phyloP scores from a whole-genome alignment of 257 asterid species.

The Fraxinus quadrangulata region DNA sequence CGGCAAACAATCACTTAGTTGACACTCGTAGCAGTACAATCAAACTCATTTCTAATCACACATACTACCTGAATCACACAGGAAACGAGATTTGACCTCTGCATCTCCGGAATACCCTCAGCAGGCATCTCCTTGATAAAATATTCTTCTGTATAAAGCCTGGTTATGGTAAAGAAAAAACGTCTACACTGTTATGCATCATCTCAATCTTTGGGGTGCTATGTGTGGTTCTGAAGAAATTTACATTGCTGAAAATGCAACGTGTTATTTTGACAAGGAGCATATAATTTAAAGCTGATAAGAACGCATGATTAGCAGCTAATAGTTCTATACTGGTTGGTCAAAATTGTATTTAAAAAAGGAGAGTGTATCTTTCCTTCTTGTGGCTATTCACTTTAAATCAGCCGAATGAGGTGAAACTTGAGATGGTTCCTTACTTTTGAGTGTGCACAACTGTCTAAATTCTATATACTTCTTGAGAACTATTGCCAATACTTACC shows the following conservation, averaged over 20 bases:
- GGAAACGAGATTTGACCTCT: slow-evolving; percentile 90
- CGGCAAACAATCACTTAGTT: background rate
- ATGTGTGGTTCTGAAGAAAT: background rate
- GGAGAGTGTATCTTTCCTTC: no score
- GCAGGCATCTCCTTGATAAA: slow-evolving; percentile 76
- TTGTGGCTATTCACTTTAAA: background rate
- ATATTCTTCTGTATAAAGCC: slow-evolving; percentile 94
- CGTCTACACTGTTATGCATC: background rate
- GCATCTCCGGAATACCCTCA: slow-evolving; percentile 92
- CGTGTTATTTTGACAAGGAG: background rate
- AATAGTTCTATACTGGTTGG: background rate
- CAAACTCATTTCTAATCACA: background rate
- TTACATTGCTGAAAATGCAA: background rate
- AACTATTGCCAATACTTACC: no score
- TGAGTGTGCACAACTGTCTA: no score
- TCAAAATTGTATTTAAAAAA: background rate
- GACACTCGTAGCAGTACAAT: background rate
- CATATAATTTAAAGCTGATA: background rate
- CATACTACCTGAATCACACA: slow-evolving; percentile 80
- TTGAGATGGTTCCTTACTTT: no score
- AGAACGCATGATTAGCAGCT: background rate
- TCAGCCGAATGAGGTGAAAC: background rate
- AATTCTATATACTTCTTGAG: no score
- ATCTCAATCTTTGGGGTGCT: background rate
- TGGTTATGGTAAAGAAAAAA: slow-evolving; percentile 35